These are phyloP conservation scores for Gillenia trifoliata DNA, from an alignment of 306 rosid species.

Conservation along the genomic window DNA sequence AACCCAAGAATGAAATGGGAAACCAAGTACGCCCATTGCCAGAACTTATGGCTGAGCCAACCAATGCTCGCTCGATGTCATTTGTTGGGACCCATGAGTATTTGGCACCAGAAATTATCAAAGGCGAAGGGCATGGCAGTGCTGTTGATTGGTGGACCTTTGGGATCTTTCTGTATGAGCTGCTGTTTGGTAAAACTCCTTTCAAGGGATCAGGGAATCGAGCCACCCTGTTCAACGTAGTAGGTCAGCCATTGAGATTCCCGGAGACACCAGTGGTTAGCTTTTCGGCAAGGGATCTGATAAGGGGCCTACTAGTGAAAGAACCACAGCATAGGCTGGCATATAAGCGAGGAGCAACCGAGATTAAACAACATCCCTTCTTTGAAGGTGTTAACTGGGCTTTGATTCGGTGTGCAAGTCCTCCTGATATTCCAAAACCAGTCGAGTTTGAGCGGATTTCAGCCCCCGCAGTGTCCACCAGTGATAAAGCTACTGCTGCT, in stretches of 20 bases:
- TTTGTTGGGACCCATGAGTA: slow-evolving; percentile 59
- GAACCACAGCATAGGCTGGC: slow-evolving; percentile 51
- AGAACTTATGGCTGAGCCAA: slow-evolving; percentile 53
- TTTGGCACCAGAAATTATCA: slow-evolving; percentile 54
- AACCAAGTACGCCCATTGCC: slow-evolving; percentile 55
- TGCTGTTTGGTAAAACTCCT: slow-evolving; percentile 54
- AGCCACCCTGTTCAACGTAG: slow-evolving; percentile 46
- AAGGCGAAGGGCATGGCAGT: slow-evolving; percentile 56
- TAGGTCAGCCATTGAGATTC: slow-evolving; percentile 49
- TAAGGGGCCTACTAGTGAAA: slow-evolving; percentile 45
- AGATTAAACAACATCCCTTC: slow-evolving; percentile 51
- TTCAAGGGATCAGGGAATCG: slow-evolving; percentile 57
- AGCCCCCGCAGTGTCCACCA: slow-evolving; percentile 23
- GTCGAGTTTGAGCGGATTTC: slow-evolving; percentile 40
- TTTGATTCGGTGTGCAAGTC: slow-evolving; percentile 50
- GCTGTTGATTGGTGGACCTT: slow-evolving; percentile 66
- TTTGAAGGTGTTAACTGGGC: slow-evolving; percentile 58
- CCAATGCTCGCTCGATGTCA: slow-evolving; percentile 59
- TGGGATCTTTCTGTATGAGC: slow-evolving; percentile 54
- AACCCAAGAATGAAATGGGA: slow-evolving; percentile 46
- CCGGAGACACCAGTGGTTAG: slow-evolving; percentile 41
- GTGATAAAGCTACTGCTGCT: slow-evolving; percentile 22
- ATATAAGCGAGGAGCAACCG: slow-evolving; percentile 50
- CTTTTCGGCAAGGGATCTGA: slow-evolving; percentile 46
- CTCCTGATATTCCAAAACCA: slow-evolving; percentile 49